These are phyloP conservation scores for Ichthyophthirius multifiliis DNA, from an alignment of 169 alveolate genomes.

Conservation along the genomic window DNA sequence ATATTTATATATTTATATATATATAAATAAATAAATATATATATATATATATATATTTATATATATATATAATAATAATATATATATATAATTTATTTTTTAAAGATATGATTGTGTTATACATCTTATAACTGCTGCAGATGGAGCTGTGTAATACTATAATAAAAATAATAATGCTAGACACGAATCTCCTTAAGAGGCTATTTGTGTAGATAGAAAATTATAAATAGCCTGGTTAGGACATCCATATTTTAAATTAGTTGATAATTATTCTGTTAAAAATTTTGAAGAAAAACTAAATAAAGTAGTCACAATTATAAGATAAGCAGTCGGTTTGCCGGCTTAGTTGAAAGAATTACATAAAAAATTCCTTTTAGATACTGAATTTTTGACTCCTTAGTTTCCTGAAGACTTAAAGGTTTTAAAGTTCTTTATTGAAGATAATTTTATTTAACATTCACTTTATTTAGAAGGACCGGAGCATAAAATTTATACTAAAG, in stretches of 20 bases:
- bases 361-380: neutral
- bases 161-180: conserved; percentile 65
- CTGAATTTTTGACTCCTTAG: neutral
- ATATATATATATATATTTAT: neutral
- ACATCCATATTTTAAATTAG: conserved; percentile 64
- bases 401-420: neutral
- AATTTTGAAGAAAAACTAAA: conserved; percentile 59
- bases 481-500: neutral
- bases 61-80: neutral
- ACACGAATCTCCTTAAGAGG: conserved; percentile 62
- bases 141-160: conserved; percentile 62
- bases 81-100: neutral
- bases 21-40: neutral
- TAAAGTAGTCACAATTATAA: neutral
- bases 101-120: conserved; percentile 69
- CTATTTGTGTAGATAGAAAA: conserved; percentile 54
- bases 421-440: conserved; percentile 7
- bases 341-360: neutral
- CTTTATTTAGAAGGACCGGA: neutral
- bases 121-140: conserved; percentile 81
- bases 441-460: neutral
- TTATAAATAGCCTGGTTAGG: conserved; percentile 72
- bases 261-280: conserved; percentile 49
- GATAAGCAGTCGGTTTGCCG: neutral
- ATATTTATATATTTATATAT: neutral